Evolutionary conservation across 768 basidiomycete genomes (phyloP).

Genomic region (Mycena venus): DNA sequence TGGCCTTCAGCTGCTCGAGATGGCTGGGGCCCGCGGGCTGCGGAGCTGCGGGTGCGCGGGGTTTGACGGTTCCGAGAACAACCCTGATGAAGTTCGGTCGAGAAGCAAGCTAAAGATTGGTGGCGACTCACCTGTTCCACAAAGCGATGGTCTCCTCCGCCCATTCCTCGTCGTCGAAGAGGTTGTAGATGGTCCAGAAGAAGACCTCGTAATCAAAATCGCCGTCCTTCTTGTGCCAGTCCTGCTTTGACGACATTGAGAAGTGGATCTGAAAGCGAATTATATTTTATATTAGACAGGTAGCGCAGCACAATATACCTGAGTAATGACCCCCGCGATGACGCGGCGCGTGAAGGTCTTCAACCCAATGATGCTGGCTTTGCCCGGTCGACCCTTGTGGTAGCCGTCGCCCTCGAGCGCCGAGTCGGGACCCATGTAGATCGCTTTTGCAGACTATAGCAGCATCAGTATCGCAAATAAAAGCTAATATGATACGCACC

Average conservation of each 20-base stretch:
- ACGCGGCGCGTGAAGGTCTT: background rate
- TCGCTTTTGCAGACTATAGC: background rate
- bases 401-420: constrained; percentile 14
- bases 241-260: background rate
- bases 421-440: constrained; percentile 3
- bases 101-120: background rate
- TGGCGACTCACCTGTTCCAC: background rate
- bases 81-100: background rate
- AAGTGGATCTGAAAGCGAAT: constrained; percentile 2
- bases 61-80: background rate
- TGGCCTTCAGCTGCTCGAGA: background rate
- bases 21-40: background rate
- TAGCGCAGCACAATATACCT: background rate
- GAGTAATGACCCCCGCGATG: background rate
- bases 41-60: background rate
- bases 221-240: constrained; percentile 3
- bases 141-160: background rate
- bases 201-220: constrained; percentile 11
- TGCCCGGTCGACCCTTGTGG: constrained; percentile 1
- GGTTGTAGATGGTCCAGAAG: background rate
- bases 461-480: background rate
- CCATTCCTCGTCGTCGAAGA: background rate
- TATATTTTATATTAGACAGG: background rate
- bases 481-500: background rate
- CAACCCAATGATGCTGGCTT: constrained; percentile 1